Evolutionary conservation across 495 filamentous ascomycete species (phyloP).

Genomic region (Trichoderma reesei): DNA sequence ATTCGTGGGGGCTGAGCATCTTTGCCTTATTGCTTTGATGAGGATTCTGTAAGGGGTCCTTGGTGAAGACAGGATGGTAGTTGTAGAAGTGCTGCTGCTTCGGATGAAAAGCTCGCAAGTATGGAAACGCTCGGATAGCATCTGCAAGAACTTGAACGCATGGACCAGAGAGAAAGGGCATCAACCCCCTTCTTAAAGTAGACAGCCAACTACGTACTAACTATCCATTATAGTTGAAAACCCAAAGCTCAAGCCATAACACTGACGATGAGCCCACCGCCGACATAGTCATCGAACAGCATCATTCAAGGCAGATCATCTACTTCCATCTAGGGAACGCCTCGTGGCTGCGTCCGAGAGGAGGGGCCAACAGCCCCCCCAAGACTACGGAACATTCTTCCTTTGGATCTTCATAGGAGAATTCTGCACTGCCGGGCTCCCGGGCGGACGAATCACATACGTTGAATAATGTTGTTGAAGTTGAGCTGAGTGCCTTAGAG

Average conservation of each 20-base stretch:
- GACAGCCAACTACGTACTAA: not conserved
- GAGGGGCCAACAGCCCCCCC: not conserved
- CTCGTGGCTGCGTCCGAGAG: not conserved
- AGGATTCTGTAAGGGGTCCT: too few relatives aligned
- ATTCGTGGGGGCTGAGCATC: slow-evolving; percentile 5
- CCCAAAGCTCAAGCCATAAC: too few relatives aligned
- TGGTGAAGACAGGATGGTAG: too few relatives aligned
- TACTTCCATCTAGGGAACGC: not conserved
- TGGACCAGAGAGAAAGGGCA: not conserved
- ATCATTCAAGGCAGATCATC: not conserved
- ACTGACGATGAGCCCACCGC: not conserved
- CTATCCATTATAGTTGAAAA: not conserved
- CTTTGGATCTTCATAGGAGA: too few relatives aligned
- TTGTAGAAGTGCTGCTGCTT: not conserved
- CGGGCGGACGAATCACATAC: not conserved
- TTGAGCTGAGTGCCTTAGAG: not conserved
- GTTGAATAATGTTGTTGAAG: too few relatives aligned
- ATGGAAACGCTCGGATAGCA: not conserved
- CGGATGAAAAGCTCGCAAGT: not conserved
- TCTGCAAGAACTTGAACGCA: not conserved
- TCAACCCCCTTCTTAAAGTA: not conserved
- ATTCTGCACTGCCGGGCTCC: not conserved
- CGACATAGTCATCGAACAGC: not conserved
- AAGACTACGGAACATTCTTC: not conserved
- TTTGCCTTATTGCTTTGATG: too few relatives aligned